Conservation (phyloP, 2,329 filamentous ascomycete species). For the Emmonsiellopsis sp. region DNA sequence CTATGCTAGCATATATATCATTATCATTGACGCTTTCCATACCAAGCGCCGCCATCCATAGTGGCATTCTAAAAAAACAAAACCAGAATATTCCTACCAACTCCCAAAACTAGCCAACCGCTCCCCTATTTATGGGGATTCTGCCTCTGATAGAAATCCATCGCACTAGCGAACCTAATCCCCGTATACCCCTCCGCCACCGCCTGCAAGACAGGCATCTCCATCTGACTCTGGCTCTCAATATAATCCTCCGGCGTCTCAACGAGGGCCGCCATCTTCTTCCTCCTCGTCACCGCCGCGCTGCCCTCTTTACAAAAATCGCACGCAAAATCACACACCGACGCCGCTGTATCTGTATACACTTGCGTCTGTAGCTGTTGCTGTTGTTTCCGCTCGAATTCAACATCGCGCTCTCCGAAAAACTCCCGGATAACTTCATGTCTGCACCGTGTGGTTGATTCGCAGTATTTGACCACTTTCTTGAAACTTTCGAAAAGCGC, state of each 20-base stretch:
- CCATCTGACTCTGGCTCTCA: not conserved
- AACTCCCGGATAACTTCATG: slow-evolving; percentile 67
- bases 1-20: too few species aligned
- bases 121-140: too few species aligned
- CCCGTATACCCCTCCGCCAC: not conserved
- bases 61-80: too few species aligned
- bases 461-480: slow-evolving; percentile 70
- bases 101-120: too few species aligned
- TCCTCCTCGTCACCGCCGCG: slow-evolving; percentile 47
- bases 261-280: slow-evolving; percentile 26
- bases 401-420: slow-evolving; percentile 55
- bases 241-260: slow-evolving; percentile 11
- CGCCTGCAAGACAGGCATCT: too few species aligned
- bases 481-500: slow-evolving; percentile 53
- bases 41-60: too few species aligned
- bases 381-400: slow-evolving; percentile 19
- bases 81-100: too few species aligned
- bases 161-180: not conserved
- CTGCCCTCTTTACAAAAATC: slow-evolving; percentile 65
- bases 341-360: slow-evolving; percentile 22
- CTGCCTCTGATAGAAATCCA: not conserved
- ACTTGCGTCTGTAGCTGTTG: slow-evolving; percentile 9
- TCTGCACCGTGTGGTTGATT: slow-evolving; percentile 61
- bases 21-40: too few species aligned
- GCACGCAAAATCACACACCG: slow-evolving; percentile 63